Evolutionary conservation across 768 basidiomycete species (phyloP).

Genomic region (Termitomyces sp.): DNA sequence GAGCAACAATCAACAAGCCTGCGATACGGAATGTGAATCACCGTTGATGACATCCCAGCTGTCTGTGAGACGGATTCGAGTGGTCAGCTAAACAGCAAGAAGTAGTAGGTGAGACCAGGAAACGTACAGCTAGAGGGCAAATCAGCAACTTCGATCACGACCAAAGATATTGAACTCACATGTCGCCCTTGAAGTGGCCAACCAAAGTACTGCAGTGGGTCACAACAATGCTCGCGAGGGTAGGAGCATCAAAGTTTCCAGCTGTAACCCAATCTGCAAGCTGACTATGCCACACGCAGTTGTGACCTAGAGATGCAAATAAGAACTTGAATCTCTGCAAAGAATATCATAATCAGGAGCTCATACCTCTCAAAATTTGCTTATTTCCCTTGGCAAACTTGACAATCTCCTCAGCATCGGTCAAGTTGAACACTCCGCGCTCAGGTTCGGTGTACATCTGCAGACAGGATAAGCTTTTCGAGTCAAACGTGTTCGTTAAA

Average conservation of each 20-base stretch:
- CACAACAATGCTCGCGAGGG: conserved; percentile 41
- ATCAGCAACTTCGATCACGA: background rate
- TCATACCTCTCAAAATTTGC: conserved; percentile 40
- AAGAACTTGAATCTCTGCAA: background rate
- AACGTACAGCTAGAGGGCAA: conserved; percentile 1
- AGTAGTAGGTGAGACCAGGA: background rate
- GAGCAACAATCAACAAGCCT: background rate
- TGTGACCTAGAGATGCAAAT: conserved; percentile 31
- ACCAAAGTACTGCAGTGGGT: conserved; percentile 51
- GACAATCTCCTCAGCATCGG: conserved; percentile 39
- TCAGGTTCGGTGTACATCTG: conserved; percentile 53
- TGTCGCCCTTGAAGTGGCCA: conserved; percentile 49
- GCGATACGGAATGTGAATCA: background rate
- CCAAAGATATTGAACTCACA: conserved; percentile 27
- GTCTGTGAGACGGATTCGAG: conserved; percentile 23
- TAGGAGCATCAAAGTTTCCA: conserved; percentile 38
- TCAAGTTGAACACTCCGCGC: conserved; percentile 44
- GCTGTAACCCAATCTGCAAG: conserved; percentile 47
- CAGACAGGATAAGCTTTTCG: background rate
- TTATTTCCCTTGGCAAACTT: conserved; percentile 42
- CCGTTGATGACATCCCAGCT: conserved; percentile 45
- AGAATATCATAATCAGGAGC: background rate
- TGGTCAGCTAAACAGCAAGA: background rate
- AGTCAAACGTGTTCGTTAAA: background rate
- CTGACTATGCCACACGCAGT: conserved; percentile 51